phyloP scores from a whole-genome alignment of 768 basidiomycete species.

The Sarcomyxa edulis region DNA sequence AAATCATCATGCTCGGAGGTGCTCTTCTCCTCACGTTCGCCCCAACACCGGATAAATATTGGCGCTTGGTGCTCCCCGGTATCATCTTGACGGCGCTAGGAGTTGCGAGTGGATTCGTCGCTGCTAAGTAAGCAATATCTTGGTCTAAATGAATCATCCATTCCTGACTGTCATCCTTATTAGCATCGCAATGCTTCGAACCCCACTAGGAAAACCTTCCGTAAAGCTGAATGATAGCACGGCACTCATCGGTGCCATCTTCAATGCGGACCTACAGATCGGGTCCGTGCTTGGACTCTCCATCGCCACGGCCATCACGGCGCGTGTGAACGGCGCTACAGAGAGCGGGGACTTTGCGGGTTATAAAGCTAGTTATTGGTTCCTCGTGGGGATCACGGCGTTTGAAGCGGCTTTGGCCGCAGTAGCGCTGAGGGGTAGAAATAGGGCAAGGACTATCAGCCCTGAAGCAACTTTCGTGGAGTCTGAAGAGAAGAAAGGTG shows the following conservation, averaged over 20 bases:
- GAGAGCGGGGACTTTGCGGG: conserved; percentile 5
- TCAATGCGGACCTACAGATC: conserved; percentile 48
- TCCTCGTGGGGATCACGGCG: conserved; percentile 11
- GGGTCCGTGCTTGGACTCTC: conserved; percentile 43
- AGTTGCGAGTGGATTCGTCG: conserved; percentile 34
- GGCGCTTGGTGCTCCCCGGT: conserved; percentile 38
- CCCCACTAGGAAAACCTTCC: conserved; percentile 35
- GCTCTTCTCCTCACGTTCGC: conserved; percentile 34
- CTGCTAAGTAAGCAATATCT: conserved; percentile 32
- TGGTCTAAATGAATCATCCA: neutral
- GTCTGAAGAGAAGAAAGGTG: no score
- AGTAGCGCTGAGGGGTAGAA: conserved; percentile 2
- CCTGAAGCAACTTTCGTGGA: no score
- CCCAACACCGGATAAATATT: conserved; percentile 33
- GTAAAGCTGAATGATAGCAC: conserved; percentile 21
- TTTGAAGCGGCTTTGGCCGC: conserved; percentile 10
- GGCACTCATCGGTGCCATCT: conserved; percentile 44
- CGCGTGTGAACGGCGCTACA: conserved; percentile 26
- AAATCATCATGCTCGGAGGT: conserved; percentile 27
- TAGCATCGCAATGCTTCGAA: conserved; percentile 45
- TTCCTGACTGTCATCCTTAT: neutral
- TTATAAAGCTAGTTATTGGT: conserved; percentile 13
- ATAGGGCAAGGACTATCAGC: no score
- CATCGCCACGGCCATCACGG: conserved; percentile 21
- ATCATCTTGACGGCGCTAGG: conserved; percentile 38